Percentiles rank a stretch among this genome's conserved stretches.
Evolutionary conservation across 768 basidiomycete species (phyloP).

Genomic region (Lactifluus piperatus): DNA sequence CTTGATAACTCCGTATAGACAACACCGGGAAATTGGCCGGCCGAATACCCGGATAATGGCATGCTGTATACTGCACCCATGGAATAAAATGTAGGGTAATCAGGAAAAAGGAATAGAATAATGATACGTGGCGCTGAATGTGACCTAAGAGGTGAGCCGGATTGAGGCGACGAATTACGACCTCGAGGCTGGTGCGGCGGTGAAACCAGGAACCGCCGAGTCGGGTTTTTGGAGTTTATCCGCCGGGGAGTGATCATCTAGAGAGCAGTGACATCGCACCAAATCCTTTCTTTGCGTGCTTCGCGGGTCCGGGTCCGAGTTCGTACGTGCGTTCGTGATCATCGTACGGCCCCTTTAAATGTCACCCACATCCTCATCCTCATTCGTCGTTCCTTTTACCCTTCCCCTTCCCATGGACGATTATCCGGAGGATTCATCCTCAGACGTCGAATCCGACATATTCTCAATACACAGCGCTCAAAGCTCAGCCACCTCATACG

Average conservation of each 20-base stretch:
- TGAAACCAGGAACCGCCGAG: constrained; percentile 11
- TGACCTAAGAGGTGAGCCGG: neutral
- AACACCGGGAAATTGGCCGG: neutral
- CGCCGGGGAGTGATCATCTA: neutral
- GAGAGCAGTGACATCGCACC: too few species aligned
- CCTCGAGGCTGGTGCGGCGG: constrained; percentile 15
- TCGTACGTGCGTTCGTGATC: constrained; percentile 4
- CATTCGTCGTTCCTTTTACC: neutral
- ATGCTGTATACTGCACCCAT: neutral
- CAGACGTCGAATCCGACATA: constrained; percentile 35
- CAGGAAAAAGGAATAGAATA: neutral
- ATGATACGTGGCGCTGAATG: neutral
- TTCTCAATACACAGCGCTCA: constrained; percentile 36
- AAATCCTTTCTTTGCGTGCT: neutral
- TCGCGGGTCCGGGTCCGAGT: constrained; percentile 7
- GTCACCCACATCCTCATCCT: constrained; percentile 15
- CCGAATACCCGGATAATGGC: constrained; percentile 1
- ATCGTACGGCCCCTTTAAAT: constrained; percentile 11
- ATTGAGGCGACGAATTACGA: neutral
- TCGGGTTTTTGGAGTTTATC: constrained; percentile 10
- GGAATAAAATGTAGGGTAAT: too few species aligned
- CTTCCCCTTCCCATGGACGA: constrained; percentile 15
- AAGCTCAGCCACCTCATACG: constrained; percentile 50
- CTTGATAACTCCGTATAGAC: too few species aligned
- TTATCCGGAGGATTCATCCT: constrained; percentile 30